A percentile compares a stretch with the other conserved stretches of the same genome.
Evolutionary conservation across 169 alveolate species (phyloP).

Genomic region (Ichthyophthirius multifiliis): DNA sequence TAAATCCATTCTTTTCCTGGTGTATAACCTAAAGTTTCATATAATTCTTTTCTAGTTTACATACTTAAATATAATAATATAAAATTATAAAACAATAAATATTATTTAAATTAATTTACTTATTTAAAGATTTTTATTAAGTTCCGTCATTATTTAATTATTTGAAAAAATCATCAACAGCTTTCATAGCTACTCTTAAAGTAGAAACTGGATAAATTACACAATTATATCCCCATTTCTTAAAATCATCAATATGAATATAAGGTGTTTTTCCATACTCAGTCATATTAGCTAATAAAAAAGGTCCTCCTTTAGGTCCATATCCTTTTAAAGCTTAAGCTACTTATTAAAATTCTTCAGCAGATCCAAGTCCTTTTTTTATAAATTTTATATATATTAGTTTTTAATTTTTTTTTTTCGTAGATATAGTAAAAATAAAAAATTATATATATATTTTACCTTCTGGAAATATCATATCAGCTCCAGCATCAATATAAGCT

Average conservation of each 20-base stretch:
- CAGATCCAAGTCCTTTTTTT: conserved; percentile 24
- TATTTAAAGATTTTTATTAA: conserved; percentile 30
- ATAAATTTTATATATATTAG: neutral
- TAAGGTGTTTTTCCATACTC: conserved; percentile 87
- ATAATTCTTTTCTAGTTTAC: conserved; percentile 72
- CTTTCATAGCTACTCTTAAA: conserved; percentile 84
- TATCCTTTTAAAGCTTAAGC: conserved; percentile 10
- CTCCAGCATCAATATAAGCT: conserved; percentile 87
- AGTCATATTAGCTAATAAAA: conserved; percentile 87
- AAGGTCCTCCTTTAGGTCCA: conserved; percentile 65
- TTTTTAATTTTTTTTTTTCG: neutral
- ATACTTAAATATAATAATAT: conserved; percentile 23
- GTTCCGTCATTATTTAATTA: conserved; percentile 57
- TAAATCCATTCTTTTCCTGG: conserved; percentile 81
- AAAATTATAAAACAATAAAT: neutral
- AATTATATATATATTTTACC: conserved; percentile 39
- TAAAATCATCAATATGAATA: conserved; percentile 41
- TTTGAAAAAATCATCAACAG: conserved; percentile 58
- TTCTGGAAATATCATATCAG: conserved; percentile 93
- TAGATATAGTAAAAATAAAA: neutral
- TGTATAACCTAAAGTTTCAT: conserved; percentile 54
- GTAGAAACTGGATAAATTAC: conserved; percentile 90
- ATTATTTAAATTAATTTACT: conserved; percentile 21
- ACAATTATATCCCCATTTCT: conserved; percentile 65
- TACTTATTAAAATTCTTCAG: conserved; percentile 47